A percentile compares a stretch with the other conserved stretches of the same genome.
These are phyloP conservation scores for Fusarium veterinarium DNA, from an alignment of 2,329 filamentous ascomycete genomes.

Conservation along the genomic window DNA sequence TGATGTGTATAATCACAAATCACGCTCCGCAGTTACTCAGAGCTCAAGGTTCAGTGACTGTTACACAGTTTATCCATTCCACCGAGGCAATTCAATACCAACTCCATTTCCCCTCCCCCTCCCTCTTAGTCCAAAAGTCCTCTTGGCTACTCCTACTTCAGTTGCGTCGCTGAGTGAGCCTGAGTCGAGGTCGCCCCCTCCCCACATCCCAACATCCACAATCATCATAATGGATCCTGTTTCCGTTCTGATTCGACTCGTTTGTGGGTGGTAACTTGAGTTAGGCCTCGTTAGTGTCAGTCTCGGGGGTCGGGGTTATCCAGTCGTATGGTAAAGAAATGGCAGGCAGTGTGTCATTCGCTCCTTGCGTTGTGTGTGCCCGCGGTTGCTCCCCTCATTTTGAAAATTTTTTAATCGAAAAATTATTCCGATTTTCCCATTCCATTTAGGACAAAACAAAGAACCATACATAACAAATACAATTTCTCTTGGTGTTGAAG, in stretches of 20 bases:
- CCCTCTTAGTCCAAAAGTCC: background rate
- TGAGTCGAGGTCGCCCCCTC: conserved; percentile 18
- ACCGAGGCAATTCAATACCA: conserved; percentile 7
- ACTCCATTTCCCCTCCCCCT: conserved; percentile 14
- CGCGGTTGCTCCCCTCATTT: conserved; percentile 41
- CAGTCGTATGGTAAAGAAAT: conserved; percentile 26
- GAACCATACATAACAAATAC: conserved; percentile 27
- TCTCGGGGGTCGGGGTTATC: conserved; percentile 13
- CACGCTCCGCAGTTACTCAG: background rate
- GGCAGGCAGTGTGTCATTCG: conserved; percentile 32
- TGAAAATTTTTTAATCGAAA: conserved; percentile 43
- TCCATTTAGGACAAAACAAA: conserved; percentile 25
- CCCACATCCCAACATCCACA: conserved; percentile 34
- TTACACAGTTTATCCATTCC: background rate
- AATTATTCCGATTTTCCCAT: conserved; percentile 30
- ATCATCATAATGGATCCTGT: conserved; percentile 8
- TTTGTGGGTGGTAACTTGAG: conserved; percentile 28
- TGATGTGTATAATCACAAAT: background rate
- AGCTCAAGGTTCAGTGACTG: background rate
- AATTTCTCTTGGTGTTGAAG: conserved; percentile 21
- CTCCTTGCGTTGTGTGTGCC: conserved; percentile 32
- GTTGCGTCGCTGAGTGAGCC: conserved; percentile 6
- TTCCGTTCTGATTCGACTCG: conserved; percentile 23
- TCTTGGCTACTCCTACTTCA: background rate
- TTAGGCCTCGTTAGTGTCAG: conserved; percentile 12